phyloP scores from a whole-genome alignment of 192 early-diverging fungal genomes.

The Ambispora gerdemannii region DNA sequence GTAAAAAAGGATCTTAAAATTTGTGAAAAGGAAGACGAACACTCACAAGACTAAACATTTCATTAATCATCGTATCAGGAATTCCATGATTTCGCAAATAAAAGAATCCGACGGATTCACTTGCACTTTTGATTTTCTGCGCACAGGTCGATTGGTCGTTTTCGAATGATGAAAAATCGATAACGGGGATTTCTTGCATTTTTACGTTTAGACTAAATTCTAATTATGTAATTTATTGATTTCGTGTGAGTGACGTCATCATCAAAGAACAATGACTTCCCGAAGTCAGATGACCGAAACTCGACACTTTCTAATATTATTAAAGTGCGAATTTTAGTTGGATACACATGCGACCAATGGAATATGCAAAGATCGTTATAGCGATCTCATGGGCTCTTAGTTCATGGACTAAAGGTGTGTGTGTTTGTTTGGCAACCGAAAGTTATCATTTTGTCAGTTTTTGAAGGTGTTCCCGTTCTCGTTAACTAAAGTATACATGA shows the following conservation, averaged over 20 bases:
- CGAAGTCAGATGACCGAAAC: too few species aligned
- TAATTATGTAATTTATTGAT: too few species aligned
- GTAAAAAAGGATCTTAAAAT: not conserved
- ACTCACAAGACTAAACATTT: constrained; percentile 49
- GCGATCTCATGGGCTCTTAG: constrained; percentile 18
- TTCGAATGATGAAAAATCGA: constrained; percentile 58
- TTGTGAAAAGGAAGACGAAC: too few species aligned
- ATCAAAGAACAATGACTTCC: too few species aligned
- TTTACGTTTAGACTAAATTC: too few species aligned
- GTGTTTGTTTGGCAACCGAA: not conserved
- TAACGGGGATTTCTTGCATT: constrained; percentile 62
- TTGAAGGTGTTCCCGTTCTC: too few species aligned
- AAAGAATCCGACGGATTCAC: constrained; percentile 55
- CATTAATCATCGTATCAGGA: constrained; percentile 42
- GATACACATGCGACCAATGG: not conserved
- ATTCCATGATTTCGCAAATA: constrained; percentile 63
- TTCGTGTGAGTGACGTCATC: too few species aligned
- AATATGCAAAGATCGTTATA: constrained; percentile 24
- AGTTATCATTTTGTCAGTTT: not conserved
- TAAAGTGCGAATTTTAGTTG: too few species aligned
- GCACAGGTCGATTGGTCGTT: constrained; percentile 43
- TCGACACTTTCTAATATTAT: too few species aligned
- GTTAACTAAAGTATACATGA: too few species aligned
- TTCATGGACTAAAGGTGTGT: constrained; percentile 25
- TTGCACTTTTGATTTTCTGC: constrained; percentile 48